These are phyloP conservation scores for Fusarium abutilonis DNA, from an alignment of 2,329 filamentous ascomycete species.

Conservation along the genomic window DNA sequence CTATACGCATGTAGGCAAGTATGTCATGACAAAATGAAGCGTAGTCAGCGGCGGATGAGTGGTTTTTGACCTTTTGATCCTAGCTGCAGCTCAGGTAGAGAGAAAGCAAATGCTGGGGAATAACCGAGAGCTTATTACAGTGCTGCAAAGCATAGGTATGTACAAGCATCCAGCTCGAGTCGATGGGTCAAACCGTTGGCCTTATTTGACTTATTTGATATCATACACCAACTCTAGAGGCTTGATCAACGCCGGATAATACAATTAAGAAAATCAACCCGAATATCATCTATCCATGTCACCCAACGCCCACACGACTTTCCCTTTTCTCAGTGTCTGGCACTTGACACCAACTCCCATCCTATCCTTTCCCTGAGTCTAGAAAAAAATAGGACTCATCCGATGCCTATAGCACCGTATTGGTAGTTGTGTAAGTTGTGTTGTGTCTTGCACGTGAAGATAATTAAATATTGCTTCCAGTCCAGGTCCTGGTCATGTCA, in stretches of 20 bases:
- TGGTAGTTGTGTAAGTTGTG: not conserved
- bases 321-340: constrained; percentile 3
- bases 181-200: not conserved
- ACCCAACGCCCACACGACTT: constrained; percentile 36
- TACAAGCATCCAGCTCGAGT: not conserved
- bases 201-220: constrained; percentile 3
- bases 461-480: too few species aligned
- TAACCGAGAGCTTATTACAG: not conserved
- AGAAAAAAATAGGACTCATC: constrained; percentile 9
- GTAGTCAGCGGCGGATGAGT: constrained; percentile 1
- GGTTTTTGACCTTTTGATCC: not conserved
- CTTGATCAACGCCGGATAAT: constrained; percentile 4
- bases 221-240: constrained; percentile 15
- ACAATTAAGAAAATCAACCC: constrained; percentile 4
- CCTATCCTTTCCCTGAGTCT: not conserved
- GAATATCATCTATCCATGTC: constrained; percentile 32
- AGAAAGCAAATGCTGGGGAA: constrained; percentile 1
- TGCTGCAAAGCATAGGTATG: not conserved
- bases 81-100: constrained; percentile 5
- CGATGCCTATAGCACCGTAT: constrained; percentile 1
- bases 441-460: not conserved
- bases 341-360: constrained; percentile 8
- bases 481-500: constrained; percentile 44
- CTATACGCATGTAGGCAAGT: not conserved
- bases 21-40: not conserved